These are phyloP conservation scores for Tylopilus orsonianus DNA, from an alignment of 1,284 basidiomycete genomes.

Conservation along the genomic window DNA sequence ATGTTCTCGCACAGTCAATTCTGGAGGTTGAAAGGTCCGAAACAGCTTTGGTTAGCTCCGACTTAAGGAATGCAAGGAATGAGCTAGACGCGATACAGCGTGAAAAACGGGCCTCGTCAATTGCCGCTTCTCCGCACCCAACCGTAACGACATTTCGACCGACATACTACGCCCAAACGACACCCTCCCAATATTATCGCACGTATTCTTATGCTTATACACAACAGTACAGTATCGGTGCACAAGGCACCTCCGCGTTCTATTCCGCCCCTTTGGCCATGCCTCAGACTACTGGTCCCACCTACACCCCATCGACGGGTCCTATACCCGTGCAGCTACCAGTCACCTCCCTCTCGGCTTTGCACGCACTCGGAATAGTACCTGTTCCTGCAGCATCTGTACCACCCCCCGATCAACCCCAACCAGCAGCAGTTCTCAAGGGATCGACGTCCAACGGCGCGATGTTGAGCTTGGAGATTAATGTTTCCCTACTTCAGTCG, in stretches of 20 bases:
- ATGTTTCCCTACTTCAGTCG: slow-evolving; percentile 65
- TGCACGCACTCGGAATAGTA: slow-evolving; percentile 69
- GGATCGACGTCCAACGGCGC: slow-evolving; percentile 67
- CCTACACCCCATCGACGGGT: slow-evolving; percentile 40
- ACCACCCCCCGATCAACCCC: slow-evolving; percentile 54
- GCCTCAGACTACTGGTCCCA: slow-evolving; percentile 26
- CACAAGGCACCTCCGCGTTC: slow-evolving; percentile 29
- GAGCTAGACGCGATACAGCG: slow-evolving; percentile 68
- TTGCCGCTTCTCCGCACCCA: slow-evolving; percentile 23
- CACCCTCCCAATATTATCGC: slow-evolving; percentile 53
- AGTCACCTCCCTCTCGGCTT: slow-evolving; percentile 62
- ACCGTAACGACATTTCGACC: slow-evolving; percentile 38
- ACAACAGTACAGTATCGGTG: slow-evolving; percentile 45
- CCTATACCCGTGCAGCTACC: slow-evolving; percentile 76
- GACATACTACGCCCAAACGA: slow-evolving; percentile 36
- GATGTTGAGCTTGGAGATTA: slow-evolving; percentile 72
- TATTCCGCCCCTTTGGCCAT: slow-evolving; percentile 34
- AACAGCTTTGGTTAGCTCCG: slow-evolving; percentile 51
- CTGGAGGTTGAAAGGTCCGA: slow-evolving; percentile 66
- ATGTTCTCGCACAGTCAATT: slow-evolving; percentile 58
- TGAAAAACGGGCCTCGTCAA: slow-evolving; percentile 50
- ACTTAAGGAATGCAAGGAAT: slow-evolving; percentile 58
- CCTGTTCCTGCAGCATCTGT: slow-evolving; percentile 63
- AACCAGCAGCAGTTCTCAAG: slow-evolving; percentile 67
- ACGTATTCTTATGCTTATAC: slow-evolving; percentile 54